Evolutionary conservation across 2,329 filamentous ascomycete genomes (phyloP).

Genomic region (Colletotrichum magnum): DNA sequence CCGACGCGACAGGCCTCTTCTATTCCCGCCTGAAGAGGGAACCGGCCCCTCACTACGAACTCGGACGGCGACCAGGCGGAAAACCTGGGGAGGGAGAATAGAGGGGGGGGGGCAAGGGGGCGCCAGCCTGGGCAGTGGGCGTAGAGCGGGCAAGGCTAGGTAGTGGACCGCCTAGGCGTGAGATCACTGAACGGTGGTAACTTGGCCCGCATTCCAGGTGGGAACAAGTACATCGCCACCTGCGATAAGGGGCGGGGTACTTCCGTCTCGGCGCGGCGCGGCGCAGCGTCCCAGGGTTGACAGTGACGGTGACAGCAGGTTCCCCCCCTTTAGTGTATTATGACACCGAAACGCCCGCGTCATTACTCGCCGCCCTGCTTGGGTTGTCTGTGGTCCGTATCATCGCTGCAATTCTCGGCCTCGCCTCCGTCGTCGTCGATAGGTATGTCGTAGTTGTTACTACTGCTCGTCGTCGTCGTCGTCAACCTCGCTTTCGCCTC

Average conservation of each 20-base stretch:
- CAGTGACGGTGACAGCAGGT: not conserved
- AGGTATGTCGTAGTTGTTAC: too few species aligned
- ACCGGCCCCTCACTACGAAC: not conserved
- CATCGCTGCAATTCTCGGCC: constrained; percentile 29
- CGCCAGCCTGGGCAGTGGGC: too few species aligned
- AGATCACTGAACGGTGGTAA: not conserved
- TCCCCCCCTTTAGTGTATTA: too few species aligned
- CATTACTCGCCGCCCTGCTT: constrained; percentile 33
- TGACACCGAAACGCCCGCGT: constrained; percentile 11
- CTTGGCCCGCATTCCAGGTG: not conserved
- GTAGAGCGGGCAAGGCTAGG: too few species aligned
- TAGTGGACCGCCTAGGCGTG: too few species aligned
- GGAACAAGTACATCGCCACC: constrained; percentile 1
- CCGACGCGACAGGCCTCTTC: not conserved
- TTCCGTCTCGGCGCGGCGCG: not conserved
- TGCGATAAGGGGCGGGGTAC: constrained; percentile 7
- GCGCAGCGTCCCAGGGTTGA: not conserved
- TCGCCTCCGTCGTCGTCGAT: not conserved
- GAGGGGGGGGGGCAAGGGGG: too few species aligned
- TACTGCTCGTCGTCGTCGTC: not conserved
- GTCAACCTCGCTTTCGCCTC: not conserved
- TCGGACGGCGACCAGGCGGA: not conserved
- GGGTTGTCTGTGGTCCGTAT: constrained; percentile 17
- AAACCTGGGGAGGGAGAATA: constrained; percentile 12
- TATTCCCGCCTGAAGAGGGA: constrained; percentile 10